Evolutionary conservation across 805 yeast genomes (phyloP).

Genomic region (Starmerella kuoi): DNA sequence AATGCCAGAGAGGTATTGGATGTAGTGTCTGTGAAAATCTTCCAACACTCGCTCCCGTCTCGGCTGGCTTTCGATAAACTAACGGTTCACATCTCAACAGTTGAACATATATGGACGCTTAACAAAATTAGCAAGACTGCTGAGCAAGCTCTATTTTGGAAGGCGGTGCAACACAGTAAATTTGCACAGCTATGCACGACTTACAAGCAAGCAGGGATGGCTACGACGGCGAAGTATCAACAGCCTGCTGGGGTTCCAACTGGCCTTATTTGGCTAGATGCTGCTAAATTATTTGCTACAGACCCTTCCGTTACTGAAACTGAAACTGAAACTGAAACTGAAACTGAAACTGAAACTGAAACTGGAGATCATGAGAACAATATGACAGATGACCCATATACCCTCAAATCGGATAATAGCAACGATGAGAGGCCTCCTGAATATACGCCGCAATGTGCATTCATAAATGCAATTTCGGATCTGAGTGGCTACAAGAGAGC

Average conservation of each 20-base stretch:
- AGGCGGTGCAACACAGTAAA: constrained; percentile 51
- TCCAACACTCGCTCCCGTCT: constrained; percentile 40
- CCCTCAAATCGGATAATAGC: neutral
- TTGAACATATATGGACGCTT: constrained; percentile 30
- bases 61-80: constrained; percentile 51
- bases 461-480: constrained; percentile 15
- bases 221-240: constrained; percentile 1
- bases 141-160: constrained; percentile 37
- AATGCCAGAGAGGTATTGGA: constrained; percentile 38
- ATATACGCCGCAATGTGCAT: constrained; percentile 9
- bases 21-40: constrained; percentile 48
- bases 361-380: neutral
- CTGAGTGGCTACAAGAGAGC: constrained; percentile 13
- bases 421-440: neutral
- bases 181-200: constrained; percentile 34
- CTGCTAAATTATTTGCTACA: constrained; percentile 33
- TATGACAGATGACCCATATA: constrained; percentile 11
- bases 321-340: too few species aligned
- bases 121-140: constrained; percentile 22
- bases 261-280: constrained; percentile 21
- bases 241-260: constrained; percentile 15
- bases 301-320: neutral
- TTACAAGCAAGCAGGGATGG: neutral
- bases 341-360: too few species aligned
- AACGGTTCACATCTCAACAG: constrained; percentile 46